A percentile compares a stretch with the other conserved stretches of the same genome.
phyloP scores from a whole-genome alignment of 768 basidiomycete species.

The Dentipellis fragilis region DNA sequence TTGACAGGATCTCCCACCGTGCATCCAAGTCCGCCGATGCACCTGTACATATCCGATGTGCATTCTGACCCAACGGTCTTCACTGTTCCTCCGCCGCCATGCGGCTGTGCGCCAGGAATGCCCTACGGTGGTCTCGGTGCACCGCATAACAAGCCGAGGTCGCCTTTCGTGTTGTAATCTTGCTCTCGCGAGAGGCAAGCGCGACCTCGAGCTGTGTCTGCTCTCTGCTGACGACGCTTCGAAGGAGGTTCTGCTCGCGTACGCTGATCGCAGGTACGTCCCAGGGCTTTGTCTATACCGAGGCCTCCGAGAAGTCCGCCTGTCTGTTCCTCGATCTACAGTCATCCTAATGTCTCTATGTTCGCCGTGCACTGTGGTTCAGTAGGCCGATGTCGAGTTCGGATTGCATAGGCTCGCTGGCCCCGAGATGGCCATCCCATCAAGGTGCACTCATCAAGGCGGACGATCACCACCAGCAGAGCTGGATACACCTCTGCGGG shows the following conservation, averaged over 20 bases:
- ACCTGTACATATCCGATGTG: no score
- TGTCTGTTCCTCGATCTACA: background rate
- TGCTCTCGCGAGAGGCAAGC: background rate
- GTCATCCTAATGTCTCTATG: background rate
- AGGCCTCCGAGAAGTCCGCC: background rate
- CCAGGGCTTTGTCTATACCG: background rate
- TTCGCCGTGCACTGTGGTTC: background rate
- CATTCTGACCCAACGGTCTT: no score
- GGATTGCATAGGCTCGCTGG: background rate
- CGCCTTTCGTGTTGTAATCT: background rate
- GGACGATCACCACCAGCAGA: background rate
- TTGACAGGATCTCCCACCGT: no score
- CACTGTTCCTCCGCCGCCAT: background rate
- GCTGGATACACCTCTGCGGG: no score
- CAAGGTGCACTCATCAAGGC: background rate
- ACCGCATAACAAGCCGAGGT: background rate
- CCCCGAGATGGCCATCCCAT: background rate
- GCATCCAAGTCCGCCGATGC: no score
- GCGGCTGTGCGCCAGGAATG: background rate
- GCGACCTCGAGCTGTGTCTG: background rate
- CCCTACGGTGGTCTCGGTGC: background rate
- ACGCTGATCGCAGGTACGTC: background rate
- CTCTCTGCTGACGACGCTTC: background rate
- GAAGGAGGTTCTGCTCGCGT: background rate
- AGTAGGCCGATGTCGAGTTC: no score